Base-by-base conservation (phyloP, 345 rosid genomes). In the Citrus inodora region DNA sequence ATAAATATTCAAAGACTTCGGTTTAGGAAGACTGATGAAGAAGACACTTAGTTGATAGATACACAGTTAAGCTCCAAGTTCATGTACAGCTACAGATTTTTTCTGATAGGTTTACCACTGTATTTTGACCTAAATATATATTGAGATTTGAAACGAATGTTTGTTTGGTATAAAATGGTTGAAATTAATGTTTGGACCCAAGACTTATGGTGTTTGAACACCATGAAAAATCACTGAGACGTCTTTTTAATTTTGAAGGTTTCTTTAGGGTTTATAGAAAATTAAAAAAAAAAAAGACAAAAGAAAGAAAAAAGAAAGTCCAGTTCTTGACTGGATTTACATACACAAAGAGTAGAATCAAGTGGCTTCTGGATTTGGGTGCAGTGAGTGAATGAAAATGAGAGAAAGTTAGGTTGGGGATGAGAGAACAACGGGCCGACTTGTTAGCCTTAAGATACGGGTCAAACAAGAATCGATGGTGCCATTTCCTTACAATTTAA, bases 381-480 rank as follows among this genome's bases (percentile, higher is more conserved):
- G 81, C 65, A 80, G 53, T 32, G 35, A 27, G 64, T 46, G 51
- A 48, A 14, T 61, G 30, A 76, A 55, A 67, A 58, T 28, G 86
- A 76, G 70, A 69, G 71, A 81, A 58, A 64, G 83, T 75, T 75
- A 75, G 87, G 87, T 73, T 83, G 85, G 71, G 11, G 80, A 82
- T 73, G 88, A 87, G 90, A 86, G 87, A 88, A 88, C 90, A 88
- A 60, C 76, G 85, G 76, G 80, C 89, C 92, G 92, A 83, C 53
- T 76, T 79, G 73, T 85, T 42, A 85, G 94, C 85, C 97, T 82
- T 38, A 82, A 86, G 84, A 83, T 85, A 87, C 83, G 95, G 97
- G 95, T 92, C 98, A 94, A 92, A 91, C 92, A 90, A 90, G 93
- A 89, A 87, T 76, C 68, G 77, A 80, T 81, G 73, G 85, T 76